Percentiles rank a stretch among this genome's conserved stretches.
Conservation (phyloP, 768 basidiomycete species). For the Nevesoporus exiguus region DNA sequence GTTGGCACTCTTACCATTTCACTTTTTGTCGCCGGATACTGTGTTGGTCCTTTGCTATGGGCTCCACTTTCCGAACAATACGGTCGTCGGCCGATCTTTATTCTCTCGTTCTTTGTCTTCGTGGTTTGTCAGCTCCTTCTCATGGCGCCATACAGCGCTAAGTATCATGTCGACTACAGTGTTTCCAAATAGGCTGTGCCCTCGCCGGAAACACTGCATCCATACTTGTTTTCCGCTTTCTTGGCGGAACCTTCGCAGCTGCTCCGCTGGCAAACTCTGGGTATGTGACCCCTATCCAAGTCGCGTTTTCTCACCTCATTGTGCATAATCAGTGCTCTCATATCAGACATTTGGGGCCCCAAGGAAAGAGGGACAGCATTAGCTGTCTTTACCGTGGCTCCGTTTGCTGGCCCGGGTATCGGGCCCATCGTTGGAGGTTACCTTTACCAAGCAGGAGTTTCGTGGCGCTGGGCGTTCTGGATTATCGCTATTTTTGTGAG, state of each 20-base stretch:
- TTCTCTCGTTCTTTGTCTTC: constrained; percentile 55
- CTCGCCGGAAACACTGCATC: constrained; percentile 58
- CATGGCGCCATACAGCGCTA: not conserved
- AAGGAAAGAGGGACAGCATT: constrained; percentile 61
- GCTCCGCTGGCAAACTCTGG: constrained; percentile 69
- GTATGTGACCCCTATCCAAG: constrained; percentile 30
- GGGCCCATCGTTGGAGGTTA: constrained; percentile 55
- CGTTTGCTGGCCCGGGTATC: constrained; percentile 64
- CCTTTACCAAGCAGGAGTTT: constrained; percentile 35
- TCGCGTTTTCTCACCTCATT: not conserved
- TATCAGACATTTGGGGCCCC: constrained; percentile 63
- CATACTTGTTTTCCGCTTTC: constrained; percentile 65
- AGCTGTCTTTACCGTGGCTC: constrained; percentile 58
- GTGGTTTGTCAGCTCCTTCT: constrained; percentile 34
- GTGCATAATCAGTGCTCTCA: constrained; percentile 38
- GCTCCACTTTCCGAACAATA: constrained; percentile 52
- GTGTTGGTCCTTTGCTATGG: constrained; percentile 60
- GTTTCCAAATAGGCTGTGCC: constrained; percentile 63
- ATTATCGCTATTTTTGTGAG: constrained; percentile 54
- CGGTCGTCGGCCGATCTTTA: constrained; percentile 58
- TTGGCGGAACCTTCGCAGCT: constrained; percentile 68
- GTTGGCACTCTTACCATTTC: constrained; percentile 55
- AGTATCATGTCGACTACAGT: constrained; percentile 27
- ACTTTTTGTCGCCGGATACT: constrained; percentile 67
- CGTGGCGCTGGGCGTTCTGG: constrained; percentile 73